Conservation (phyloP, 2,329 filamentous ascomycete species). For the Elsinoe fawcettii region DNA sequence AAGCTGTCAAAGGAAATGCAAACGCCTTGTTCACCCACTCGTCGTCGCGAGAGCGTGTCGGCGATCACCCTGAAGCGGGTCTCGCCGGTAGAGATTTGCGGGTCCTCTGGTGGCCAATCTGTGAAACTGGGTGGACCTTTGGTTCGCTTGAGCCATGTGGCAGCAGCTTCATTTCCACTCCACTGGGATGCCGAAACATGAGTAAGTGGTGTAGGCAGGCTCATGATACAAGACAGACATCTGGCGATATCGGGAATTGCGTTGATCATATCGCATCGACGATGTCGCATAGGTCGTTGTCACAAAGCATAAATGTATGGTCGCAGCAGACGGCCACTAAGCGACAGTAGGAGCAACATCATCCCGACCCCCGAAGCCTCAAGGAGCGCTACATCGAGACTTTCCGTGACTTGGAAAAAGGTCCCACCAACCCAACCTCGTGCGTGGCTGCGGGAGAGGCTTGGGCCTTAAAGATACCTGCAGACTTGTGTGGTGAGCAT, state of each 20-base stretch:
- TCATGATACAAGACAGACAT: background rate
- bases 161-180: conserved; percentile 9
- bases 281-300: background rate
- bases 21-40: too few relatives aligned
- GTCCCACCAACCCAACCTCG: conserved; percentile 6
- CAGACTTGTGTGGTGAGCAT: background rate
- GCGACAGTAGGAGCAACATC: conserved; percentile 12
- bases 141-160: conserved; percentile 8
- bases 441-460: conserved; percentile 14
- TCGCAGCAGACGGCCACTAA: background rate
- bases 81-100: background rate
- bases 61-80: background rate
- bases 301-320: background rate
- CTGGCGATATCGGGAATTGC: conserved; percentile 2
- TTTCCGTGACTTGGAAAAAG: background rate
- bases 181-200: background rate
- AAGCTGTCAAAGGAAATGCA: too few relatives aligned
- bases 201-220: background rate
- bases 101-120: conserved; percentile 4
- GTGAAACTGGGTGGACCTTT: conserved; percentile 5
- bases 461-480: background rate
- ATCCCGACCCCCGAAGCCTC: conserved; percentile 3
- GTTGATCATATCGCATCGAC: background rate
- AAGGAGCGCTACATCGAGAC: conserved; percentile 1
- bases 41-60: background rate